Conservation (phyloP, 805 yeast genomes). For the Metschnikowia reukaufii region DNA sequence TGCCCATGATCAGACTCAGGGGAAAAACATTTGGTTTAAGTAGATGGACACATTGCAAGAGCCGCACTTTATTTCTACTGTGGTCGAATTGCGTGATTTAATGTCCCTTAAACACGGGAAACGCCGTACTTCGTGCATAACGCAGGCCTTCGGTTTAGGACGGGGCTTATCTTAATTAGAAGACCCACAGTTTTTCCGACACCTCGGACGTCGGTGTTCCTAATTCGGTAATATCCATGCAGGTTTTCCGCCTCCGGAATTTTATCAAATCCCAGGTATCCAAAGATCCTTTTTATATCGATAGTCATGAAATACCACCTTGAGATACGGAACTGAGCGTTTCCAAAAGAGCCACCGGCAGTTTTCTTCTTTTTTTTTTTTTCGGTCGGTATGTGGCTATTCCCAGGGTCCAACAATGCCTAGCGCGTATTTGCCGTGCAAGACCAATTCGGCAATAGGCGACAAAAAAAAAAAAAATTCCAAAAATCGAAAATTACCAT, state of each 20-base stretch:
- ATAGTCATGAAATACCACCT: no score
- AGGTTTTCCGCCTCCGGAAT: no score
- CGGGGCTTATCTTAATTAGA: background rate
- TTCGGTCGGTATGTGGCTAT: no score
- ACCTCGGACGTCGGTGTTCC: no score
- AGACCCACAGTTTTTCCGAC: background rate
- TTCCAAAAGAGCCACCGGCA: no score
- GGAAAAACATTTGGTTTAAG: background rate
- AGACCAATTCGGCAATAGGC: background rate
- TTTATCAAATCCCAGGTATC: no score
- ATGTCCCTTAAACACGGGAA: background rate
- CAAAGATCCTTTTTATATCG: no score
- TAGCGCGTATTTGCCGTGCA: background rate
- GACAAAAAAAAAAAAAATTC: background rate
- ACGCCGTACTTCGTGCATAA: background rate
- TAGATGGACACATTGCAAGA: background rate
- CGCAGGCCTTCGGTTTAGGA: background rate
- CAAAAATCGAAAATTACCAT: conserved; percentile 8
- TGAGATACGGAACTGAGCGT: no score
- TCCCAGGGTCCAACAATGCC: background rate
- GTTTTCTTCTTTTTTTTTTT: no score
- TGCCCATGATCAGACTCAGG: background rate
- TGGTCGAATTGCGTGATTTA: background rate
- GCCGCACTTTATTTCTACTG: background rate
- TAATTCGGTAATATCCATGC: no score